Conservation (phyloP, 345 rosid genomes). For the Noccaea caerulescens region DNA sequence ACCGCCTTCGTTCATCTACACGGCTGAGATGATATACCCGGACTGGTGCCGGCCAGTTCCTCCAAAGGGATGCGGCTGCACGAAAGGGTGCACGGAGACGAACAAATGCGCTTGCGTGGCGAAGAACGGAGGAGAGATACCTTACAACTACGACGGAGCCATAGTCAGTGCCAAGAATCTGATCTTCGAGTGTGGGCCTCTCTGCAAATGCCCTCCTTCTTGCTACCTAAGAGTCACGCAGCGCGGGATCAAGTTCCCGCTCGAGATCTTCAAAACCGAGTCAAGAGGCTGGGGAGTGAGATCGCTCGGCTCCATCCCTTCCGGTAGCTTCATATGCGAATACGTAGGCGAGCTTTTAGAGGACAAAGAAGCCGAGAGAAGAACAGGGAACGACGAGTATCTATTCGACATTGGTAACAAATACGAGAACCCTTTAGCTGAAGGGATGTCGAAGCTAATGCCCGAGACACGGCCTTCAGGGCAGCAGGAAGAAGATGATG, state of each 20-base stretch:
- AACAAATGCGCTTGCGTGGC: slow-evolving; percentile 58
- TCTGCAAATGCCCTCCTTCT: slow-evolving; percentile 73
- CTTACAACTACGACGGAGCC: slow-evolving; percentile 77
- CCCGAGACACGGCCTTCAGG: slow-evolving; percentile 44
- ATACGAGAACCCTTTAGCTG: slow-evolving; percentile 51
- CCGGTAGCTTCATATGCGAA: slow-evolving; percentile 88
- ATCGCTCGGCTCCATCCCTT: slow-evolving; percentile 71
- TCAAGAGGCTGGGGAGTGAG: slow-evolving; percentile 95
- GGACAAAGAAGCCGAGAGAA: slow-evolving; percentile 78
- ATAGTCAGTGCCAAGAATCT: slow-evolving; percentile 63
- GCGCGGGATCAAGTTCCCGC: slow-evolving; percentile 69
- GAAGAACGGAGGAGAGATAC: slow-evolving; percentile 78
- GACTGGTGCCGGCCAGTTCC: slow-evolving; percentile 53
- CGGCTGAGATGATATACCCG: slow-evolving; percentile 60
- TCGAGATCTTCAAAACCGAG: slow-evolving; percentile 82
- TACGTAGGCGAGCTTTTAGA: slow-evolving; percentile 82
- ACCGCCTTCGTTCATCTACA: slow-evolving; percentile 70
- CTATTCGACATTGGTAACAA: slow-evolving; percentile 80
- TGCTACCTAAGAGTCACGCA: slow-evolving; percentile 83
- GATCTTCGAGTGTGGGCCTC: slow-evolving; percentile 86
- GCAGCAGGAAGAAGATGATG: slow-evolving; percentile 43
- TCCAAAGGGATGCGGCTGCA: slow-evolving; percentile 64
- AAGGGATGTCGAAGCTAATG: slow-evolving; percentile 56
- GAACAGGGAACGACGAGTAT: slow-evolving; percentile 80
- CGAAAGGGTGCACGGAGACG: slow-evolving; percentile 54